Conservation (phyloP, 306 rosid genomes). For the Sicyos edulis region DNA sequence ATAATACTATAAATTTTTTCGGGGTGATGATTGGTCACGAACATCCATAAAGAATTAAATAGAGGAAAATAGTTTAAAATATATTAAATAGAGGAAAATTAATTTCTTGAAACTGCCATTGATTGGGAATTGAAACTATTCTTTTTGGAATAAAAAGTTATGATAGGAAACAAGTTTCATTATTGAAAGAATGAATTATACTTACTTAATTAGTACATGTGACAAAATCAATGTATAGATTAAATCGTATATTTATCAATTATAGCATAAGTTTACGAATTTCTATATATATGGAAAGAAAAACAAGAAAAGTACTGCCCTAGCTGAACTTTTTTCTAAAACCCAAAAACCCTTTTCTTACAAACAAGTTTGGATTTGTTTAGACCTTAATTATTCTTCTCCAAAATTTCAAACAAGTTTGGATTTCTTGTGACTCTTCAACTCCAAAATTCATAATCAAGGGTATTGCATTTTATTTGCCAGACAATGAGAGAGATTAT, state of each 20-base stretch:
- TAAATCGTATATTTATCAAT: not conserved
- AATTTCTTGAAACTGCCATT: slow-evolving; percentile 1
- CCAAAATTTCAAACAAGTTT: slow-evolving; percentile 6
- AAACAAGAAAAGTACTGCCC: not conserved
- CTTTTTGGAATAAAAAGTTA: not conserved
- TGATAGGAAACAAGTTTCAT: not conserved
- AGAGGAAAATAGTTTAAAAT: not conserved
- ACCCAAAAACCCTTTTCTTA: not conserved
- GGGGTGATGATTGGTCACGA: too few relatives aligned
- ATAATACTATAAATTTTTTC: too few relatives aligned
- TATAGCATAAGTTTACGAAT: not conserved
- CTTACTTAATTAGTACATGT: not conserved
- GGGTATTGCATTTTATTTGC: not conserved
- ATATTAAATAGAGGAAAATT: too few relatives aligned
- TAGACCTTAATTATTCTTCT: not conserved
- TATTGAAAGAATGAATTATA: not conserved
- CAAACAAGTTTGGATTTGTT: not conserved
- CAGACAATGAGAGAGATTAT: not conserved
- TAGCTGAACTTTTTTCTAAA: not conserved
- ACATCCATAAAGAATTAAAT: too few relatives aligned
- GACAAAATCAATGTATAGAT: slow-evolving; percentile 10
- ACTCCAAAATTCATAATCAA: not conserved
- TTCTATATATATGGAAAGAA: not conserved
- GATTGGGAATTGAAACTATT: slow-evolving; percentile 2
- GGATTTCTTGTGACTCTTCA: not conserved